Evolutionary conservation across 2,329 filamentous ascomycete genomes (phyloP).

Genomic region (Pestalotiopsis sp.): DNA sequence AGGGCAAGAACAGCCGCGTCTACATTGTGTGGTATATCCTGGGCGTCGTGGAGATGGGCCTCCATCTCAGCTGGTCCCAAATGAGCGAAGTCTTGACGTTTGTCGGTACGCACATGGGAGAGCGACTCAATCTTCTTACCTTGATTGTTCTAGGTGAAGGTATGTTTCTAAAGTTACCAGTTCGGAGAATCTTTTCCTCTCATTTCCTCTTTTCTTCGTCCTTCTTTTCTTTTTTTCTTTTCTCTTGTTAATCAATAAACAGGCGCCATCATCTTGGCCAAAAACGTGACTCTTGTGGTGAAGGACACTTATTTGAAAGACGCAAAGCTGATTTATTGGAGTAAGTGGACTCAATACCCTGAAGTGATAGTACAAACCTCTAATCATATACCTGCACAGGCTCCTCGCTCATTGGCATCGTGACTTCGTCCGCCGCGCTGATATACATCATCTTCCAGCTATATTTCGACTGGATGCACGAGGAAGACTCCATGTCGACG

Average conservation of each 20-base stretch:
- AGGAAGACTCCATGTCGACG: slow-evolving; percentile 56
- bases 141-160: slow-evolving; percentile 45
- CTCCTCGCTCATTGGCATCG: slow-evolving; percentile 39
- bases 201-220: too few species aligned
- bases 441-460: slow-evolving; percentile 48
- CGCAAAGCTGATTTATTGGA: slow-evolving; percentile 22
- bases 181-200: not conserved
- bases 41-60: slow-evolving; percentile 53
- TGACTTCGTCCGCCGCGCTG: slow-evolving; percentile 39
- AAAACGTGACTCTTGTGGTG: slow-evolving; percentile 52
- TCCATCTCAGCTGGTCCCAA: slow-evolving; percentile 54
- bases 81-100: slow-evolving; percentile 60
- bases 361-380: not conserved
- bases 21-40: slow-evolving; percentile 54
- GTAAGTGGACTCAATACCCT: slow-evolving; percentile 13
- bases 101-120: slow-evolving; percentile 63
- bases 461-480: slow-evolving; percentile 65
- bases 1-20: slow-evolving; percentile 32
- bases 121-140: slow-evolving; percentile 63
- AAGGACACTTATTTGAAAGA: slow-evolving; percentile 44
- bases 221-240: too few species aligned
- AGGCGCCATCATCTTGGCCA: slow-evolving; percentile 49
- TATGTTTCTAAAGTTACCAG: not conserved
- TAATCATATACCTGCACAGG: slow-evolving; percentile 24
- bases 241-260: not conserved